Conservation (phyloP, 2,329 filamentous ascomycete genomes). For the Diaporthe vaccinii region DNA sequence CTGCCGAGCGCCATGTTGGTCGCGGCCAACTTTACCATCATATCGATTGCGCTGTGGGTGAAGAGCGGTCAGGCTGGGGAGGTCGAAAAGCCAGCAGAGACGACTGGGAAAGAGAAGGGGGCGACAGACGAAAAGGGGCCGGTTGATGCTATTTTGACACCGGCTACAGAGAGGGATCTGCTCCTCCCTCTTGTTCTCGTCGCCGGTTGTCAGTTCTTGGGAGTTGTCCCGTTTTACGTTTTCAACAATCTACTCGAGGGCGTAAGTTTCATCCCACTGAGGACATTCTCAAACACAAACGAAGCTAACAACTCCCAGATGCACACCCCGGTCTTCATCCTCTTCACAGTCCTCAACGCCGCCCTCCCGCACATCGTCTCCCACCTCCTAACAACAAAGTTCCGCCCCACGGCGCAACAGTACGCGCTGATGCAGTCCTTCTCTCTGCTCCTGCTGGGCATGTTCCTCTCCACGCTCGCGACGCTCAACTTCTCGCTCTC, state of each 20-base stretch:
- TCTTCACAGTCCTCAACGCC: conserved; percentile 68
- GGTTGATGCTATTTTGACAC: conserved; percentile 40
- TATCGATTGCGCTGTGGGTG: conserved; percentile 94
- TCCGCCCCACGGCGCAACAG: conserved; percentile 74
- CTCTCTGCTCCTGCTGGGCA: conserved; percentile 90
- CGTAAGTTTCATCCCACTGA: conserved; percentile 61
- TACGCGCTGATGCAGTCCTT: conserved; percentile 88
- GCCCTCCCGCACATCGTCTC: conserved; percentile 71
- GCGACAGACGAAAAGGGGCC: conserved; percentile 51
- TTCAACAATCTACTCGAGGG: conserved; percentile 81
- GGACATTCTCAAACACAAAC: conserved; percentile 4
- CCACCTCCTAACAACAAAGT: conserved; percentile 63
- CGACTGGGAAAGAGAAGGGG: conserved; percentile 49
- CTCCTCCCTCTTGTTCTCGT: conserved; percentile 83
- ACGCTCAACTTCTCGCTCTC: conserved; percentile 96
- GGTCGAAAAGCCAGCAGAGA: conserved; percentile 45
- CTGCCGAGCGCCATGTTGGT: conserved; percentile 97
- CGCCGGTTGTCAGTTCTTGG: conserved; percentile 79
- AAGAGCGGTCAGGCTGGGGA: conserved; percentile 73
- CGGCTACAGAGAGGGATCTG: conserved; percentile 71
- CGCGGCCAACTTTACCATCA: conserved; percentile 94
- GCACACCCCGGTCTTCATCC: conserved; percentile 69
- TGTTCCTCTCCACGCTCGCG: conserved; percentile 91
- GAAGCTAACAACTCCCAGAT: conserved; percentile 57
- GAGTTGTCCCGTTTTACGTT: conserved; percentile 84